Conservation (phyloP, 805 yeast genomes). For the Sungouiozyma ichnusensis region DNA sequence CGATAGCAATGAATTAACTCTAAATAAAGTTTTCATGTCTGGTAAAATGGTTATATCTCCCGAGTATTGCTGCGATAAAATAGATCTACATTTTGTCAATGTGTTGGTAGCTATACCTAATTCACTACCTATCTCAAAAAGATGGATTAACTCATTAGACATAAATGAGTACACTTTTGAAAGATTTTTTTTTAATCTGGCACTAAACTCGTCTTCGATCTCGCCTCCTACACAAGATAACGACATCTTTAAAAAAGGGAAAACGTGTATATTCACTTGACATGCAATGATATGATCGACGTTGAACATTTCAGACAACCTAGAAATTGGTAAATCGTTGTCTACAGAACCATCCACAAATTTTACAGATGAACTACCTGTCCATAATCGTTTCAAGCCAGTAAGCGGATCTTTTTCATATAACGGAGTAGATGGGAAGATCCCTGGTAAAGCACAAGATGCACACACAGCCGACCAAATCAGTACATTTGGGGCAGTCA, state of each 20-base stretch:
- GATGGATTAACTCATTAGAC: slow-evolving; percentile 66
- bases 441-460: slow-evolving; percentile 84
- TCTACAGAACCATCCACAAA: slow-evolving; percentile 94
- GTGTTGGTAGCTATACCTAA: slow-evolving; percentile 70
- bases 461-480: slow-evolving; percentile 85
- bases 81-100: slow-evolving; percentile 59
- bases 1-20: slow-evolving; percentile 50
- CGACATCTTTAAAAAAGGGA: slow-evolving; percentile 65
- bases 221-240: slow-evolving; percentile 62
- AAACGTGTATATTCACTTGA: slow-evolving; percentile 92
- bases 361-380: slow-evolving; percentile 49
- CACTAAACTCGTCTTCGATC: slow-evolving; percentile 48
- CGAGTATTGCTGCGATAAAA: slow-evolving; percentile 74
- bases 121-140: slow-evolving; percentile 59
- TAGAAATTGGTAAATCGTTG: slow-evolving; percentile 78
- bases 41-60: slow-evolving; percentile 93
- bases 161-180: slow-evolving; percentile 46
- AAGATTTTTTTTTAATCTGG: slow-evolving; percentile 41
- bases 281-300: slow-evolving; percentile 95
- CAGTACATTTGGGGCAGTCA: slow-evolving; percentile 68
- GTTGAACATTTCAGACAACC: slow-evolving; percentile 89
- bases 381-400: slow-evolving; percentile 71
- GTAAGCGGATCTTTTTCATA: slow-evolving; percentile 72
- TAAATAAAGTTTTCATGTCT: slow-evolving; percentile 40
- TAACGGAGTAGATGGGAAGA: slow-evolving; percentile 73